phyloP scores from a whole-genome alignment of 148 eudicot genomes.

The Heliamphora exappendiculata region DNA sequence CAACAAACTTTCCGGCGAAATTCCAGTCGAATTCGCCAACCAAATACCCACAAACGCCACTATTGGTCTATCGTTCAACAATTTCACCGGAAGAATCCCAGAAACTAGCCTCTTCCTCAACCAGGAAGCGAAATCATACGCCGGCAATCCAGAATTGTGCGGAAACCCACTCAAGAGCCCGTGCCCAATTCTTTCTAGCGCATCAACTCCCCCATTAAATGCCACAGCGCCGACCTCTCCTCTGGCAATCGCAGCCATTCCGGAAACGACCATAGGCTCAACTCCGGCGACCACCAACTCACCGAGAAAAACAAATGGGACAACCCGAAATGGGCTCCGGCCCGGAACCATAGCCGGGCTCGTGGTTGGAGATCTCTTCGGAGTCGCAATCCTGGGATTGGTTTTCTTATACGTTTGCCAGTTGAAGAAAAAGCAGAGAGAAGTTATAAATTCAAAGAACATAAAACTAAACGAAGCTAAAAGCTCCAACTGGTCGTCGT shows the following conservation, averaged over 20 bases:
- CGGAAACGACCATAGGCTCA: slow-evolving; percentile 37
- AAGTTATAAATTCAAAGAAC: background rate
- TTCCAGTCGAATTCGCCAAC: slow-evolving; percentile 47
- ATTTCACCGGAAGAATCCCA: slow-evolving; percentile 68
- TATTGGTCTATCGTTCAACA: slow-evolving; percentile 65
- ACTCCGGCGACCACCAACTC: slow-evolving; percentile 26
- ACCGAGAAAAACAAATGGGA: background rate
- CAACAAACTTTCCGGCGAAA: slow-evolving; percentile 60
- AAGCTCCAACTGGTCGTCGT: slow-evolving; percentile 34
- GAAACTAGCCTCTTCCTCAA: slow-evolving; percentile 31
- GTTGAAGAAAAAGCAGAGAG: slow-evolving; percentile 24
- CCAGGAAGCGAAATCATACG: slow-evolving; percentile 39
- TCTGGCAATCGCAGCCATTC: slow-evolving; percentile 79
- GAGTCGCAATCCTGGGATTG: slow-evolving; percentile 36
- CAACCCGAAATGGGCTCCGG: slow-evolving; percentile 19
- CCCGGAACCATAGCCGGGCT: slow-evolving; percentile 55
- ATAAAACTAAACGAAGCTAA: slow-evolving; percentile 11
- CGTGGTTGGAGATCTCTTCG: slow-evolving; percentile 58
- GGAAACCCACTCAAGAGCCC: slow-evolving; percentile 45
- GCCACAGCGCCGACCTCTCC: slow-evolving; percentile 35
- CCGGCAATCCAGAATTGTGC: slow-evolving; percentile 64
- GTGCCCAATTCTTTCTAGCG: slow-evolving; percentile 38
- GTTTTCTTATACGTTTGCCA: slow-evolving; percentile 36
- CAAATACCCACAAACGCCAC: slow-evolving; percentile 52
- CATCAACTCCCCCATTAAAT: slow-evolving; percentile 20